These are phyloP conservation scores for Aspergillus udagawae DNA, from an alignment of 2,329 filamentous ascomycete genomes.

Conservation along the genomic window DNA sequence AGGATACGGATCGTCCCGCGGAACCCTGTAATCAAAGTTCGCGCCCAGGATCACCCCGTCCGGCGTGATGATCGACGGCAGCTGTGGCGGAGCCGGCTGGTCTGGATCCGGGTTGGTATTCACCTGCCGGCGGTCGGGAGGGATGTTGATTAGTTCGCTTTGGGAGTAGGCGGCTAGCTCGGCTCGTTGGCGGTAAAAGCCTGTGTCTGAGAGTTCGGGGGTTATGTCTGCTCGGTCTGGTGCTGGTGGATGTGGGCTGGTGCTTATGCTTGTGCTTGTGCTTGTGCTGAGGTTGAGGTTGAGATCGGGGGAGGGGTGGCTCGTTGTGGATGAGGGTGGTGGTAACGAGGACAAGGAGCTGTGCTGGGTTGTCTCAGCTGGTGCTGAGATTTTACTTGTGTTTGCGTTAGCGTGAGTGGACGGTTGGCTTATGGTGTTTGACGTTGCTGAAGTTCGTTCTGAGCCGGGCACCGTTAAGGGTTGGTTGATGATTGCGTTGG, in stretches of 20 bases:
- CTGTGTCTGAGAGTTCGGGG: conserved; percentile 27
- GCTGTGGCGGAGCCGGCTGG: not conserved
- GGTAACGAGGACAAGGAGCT: not conserved
- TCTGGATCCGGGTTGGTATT: not conserved
- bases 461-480: not conserved
- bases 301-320: not conserved
- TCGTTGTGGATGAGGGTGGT: not conserved
- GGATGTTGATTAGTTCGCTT: conserved; percentile 29
- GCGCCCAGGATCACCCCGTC: conserved; percentile 25
- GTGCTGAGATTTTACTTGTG: not conserved
- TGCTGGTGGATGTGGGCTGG: not conserved
- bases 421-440: not conserved
- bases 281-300: not conserved
- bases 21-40: conserved; percentile 17
- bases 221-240: not conserved
- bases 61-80: not conserved
- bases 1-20: not conserved
- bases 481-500: not conserved
- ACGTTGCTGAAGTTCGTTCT: not conserved
- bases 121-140: conserved; percentile 9
- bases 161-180: conserved; percentile 21
- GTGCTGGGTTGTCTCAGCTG: not conserved
- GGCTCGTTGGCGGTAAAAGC: conserved; percentile 21
- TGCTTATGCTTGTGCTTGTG: not conserved
- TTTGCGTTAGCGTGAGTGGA: not conserved